Percentiles rank a stretch among this genome's conserved stretches.
Conservation (phyloP, 2,329 filamentous ascomycete species). For the Claviceps sp. region DNA sequence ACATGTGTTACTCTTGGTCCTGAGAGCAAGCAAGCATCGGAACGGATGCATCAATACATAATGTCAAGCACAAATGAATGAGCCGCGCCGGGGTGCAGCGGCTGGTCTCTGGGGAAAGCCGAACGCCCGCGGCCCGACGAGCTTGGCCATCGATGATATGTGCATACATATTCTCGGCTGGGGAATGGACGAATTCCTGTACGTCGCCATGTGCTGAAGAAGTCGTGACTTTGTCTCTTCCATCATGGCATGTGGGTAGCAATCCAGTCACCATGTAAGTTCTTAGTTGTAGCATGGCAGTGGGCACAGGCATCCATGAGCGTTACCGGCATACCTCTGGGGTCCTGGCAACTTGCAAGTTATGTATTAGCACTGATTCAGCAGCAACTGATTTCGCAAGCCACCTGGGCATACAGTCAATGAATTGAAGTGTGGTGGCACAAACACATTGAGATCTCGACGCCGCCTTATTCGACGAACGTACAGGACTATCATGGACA, state of each 20-base stretch:
- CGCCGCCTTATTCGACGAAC: conserved; percentile 1
- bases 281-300: neutral
- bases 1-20: neutral
- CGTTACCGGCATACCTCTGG: neutral
- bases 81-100: conserved; percentile 3
- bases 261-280: no score
- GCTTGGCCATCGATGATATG: neutral
- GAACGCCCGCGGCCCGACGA: neutral
- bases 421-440: conserved; percentile 2
- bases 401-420: conserved; percentile 1
- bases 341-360: neutral
- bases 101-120: neutral
- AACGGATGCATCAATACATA: neutral
- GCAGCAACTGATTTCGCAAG: neutral
- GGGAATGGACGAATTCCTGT: neutral
- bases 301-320: neutral
- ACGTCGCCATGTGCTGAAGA: neutral
- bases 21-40: neutral
- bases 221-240: neutral
- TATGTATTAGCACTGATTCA: neutral
- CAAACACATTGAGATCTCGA: neutral
- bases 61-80: neutral
- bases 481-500: conserved; percentile 1
- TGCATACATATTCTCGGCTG: neutral
- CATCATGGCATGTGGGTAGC: neutral